These are phyloP conservation scores for Eucalyptus grandis DNA, from an alignment of 345 rosid species.

Conservation along the genomic window DNA sequence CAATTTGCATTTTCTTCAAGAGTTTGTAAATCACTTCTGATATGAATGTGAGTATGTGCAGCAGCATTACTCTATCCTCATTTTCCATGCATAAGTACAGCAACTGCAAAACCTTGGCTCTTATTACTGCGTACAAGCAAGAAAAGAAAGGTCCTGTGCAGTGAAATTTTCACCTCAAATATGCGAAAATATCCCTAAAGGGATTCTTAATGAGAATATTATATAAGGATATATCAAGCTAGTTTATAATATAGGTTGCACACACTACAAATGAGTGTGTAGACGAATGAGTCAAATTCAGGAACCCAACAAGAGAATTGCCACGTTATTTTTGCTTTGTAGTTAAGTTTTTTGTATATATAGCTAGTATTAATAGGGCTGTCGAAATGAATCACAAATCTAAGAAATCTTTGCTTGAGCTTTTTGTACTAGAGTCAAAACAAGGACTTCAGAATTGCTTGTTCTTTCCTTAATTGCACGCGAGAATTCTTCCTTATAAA, in stretches of 20 bases:
- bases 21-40: neutral
- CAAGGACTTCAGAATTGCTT: neutral
- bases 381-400: neutral
- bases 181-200: neutral
- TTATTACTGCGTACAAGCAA: neutral
- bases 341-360: neutral
- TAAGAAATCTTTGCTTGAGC: neutral
- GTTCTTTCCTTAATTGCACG: neutral
- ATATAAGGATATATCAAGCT: neutral
- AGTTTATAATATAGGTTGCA: neutral
- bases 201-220: neutral
- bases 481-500: neutral
- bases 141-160: neutral
- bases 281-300: neutral
- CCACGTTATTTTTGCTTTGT: neutral
- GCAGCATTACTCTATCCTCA: neutral
- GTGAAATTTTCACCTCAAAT: neutral
- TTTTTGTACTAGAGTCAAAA: no score
- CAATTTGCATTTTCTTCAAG: neutral
- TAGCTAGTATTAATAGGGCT: neutral
- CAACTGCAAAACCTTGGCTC: neutral
- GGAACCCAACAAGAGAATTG: neutral
- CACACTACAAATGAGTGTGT: neutral
- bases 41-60: neutral
- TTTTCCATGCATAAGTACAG: neutral